Base-by-base conservation (phyloP, 2,329 filamentous ascomycete species). In the Beauveria bassiana region DNA sequence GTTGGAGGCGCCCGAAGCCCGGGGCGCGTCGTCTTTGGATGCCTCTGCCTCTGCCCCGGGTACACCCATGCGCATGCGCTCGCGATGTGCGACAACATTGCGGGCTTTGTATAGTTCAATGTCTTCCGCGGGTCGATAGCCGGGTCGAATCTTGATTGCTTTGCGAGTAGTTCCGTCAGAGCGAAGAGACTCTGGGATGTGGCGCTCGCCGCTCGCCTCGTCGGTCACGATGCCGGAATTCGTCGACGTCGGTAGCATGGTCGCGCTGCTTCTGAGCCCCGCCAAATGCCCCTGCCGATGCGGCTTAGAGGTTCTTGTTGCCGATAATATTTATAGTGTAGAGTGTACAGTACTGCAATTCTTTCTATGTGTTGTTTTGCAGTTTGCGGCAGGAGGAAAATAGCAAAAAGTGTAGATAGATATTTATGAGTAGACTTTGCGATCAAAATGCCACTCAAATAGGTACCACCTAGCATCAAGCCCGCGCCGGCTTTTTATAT, bases 21-120 rank as follows among this genome's bases (percentile, higher is more conserved):
- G 40, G 16, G 47, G 20, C 8, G 45, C 76, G 56, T 83, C 79
- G 1, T 83, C 81, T 61, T 78, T 74, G 57, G 83, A 67, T 5
- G 82, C 81, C 52, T 83, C 84, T 5, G 82, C 81, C 52, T 83
- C 84, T 1, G 91, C 89, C 26, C 93, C 93, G 4, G 91, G 90
- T 5, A 96, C 83, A 24, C 75, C 75, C 24, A 74, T 71, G 84
- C 88, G 62, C 74, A 72, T 78, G 64, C 91, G 86, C 67, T 85
- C 91, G 71, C 91, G 91, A 78, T 90, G 96, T 55, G 85, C 86
- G 72, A 95, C 89, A 55, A 93, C 93, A 1, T 88, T 92, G 62
- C 90, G 87, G 75, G 96, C 97, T 78, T 92, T 96, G 83, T 99
- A 99, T 51, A 96, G 81, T 71, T 97, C 92, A 65, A 98, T 88